phyloP scores from a whole-genome alignment of 495 filamentous ascomycete genomes.

The Corynascus novoguineensis region DNA sequence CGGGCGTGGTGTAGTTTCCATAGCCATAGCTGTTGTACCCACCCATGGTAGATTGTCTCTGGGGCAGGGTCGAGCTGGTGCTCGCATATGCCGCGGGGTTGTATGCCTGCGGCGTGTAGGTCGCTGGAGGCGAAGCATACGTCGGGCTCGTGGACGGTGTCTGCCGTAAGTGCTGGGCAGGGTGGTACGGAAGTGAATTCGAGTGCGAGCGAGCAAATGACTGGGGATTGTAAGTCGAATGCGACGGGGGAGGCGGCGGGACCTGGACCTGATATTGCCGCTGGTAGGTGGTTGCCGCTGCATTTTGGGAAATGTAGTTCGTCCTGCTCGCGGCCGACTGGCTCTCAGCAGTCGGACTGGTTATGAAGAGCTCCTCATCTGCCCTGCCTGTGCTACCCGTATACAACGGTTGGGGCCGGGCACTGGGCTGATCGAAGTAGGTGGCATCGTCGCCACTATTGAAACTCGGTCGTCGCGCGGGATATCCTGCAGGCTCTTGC shows the following conservation, averaged over 20 bases:
- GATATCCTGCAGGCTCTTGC: constrained; percentile 33
- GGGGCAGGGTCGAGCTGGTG: constrained; percentile 29
- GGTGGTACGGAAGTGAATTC: constrained; percentile 41
- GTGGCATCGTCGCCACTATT: constrained; percentile 70
- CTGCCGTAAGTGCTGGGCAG: constrained; percentile 34
- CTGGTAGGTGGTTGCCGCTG: constrained; percentile 52
- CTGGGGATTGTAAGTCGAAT: constrained; percentile 75
- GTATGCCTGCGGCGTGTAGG: constrained; percentile 42
- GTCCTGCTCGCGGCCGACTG: constrained; percentile 32
- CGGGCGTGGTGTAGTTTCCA: constrained; percentile 34
- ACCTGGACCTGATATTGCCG: constrained; percentile 50
- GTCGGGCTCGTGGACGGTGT: constrained; percentile 29
- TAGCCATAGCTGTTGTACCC: constrained; percentile 36
- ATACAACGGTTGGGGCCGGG: constrained; percentile 18
- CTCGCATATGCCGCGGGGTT: constrained; percentile 48
- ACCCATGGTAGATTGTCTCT: constrained; percentile 41
- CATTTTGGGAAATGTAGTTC: constrained; percentile 44
- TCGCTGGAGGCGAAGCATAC: constrained; percentile 27
- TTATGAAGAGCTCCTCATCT: constrained; percentile 48
- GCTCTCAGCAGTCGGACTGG: constrained; percentile 34
- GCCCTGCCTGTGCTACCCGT: constrained; percentile 20
- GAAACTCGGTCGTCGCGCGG: constrained; percentile 64
- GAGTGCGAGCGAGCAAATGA: constrained; percentile 65
- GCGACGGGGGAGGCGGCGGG: constrained; percentile 48
- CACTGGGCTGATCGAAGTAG: constrained; percentile 40